A percentile compares a stretch with the other conserved stretches of the same genome.
Evolutionary conservation across 345 rosid genomes (phyloP).

Genomic region (Iberis pinnata): DNA sequence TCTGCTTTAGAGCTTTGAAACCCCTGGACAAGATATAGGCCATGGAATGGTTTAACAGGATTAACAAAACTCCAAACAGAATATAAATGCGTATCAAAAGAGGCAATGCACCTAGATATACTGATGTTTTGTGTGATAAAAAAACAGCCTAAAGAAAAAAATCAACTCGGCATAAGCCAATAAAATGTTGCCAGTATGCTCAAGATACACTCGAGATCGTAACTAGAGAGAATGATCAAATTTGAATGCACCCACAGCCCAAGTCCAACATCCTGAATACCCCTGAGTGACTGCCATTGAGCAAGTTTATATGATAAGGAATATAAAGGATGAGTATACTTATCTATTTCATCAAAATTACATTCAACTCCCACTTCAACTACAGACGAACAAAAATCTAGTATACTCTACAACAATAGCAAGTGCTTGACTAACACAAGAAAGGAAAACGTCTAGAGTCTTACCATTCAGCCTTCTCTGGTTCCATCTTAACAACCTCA

Average conservation of each 20-base stretch:
- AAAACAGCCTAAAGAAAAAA: not conserved
- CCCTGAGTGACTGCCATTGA: not conserved
- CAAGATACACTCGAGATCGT: not conserved
- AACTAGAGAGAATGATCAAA: not conserved
- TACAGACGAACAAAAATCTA: not conserved
- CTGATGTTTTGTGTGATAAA: not conserved
- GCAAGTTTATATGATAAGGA: too few species aligned
- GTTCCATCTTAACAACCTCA: slow-evolving; percentile 91
- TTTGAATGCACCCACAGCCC: not conserved
- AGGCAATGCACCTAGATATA: too few species aligned
- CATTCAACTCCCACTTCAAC: not conserved
- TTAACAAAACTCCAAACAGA: slow-evolving; percentile 3
- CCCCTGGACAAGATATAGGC: slow-evolving; percentile 54
- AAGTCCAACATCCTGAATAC: slow-evolving; percentile 5
- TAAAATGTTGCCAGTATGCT: too few species aligned
- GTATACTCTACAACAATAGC: not conserved
- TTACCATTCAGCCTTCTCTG: slow-evolving; percentile 97
- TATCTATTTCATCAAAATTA: not conserved
- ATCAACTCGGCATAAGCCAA: not conserved
- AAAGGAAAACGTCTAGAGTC: slow-evolving; percentile 1
- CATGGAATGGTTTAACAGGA: not conserved
- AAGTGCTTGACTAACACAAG: too few species aligned
- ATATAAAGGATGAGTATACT: not conserved
- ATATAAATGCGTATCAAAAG: not conserved
- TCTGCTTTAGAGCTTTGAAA: slow-evolving; percentile 94